Evolutionary conservation across 495 filamentous ascomycete genomes (phyloP).

Genomic region (Aspergillus baeticus): DNA sequence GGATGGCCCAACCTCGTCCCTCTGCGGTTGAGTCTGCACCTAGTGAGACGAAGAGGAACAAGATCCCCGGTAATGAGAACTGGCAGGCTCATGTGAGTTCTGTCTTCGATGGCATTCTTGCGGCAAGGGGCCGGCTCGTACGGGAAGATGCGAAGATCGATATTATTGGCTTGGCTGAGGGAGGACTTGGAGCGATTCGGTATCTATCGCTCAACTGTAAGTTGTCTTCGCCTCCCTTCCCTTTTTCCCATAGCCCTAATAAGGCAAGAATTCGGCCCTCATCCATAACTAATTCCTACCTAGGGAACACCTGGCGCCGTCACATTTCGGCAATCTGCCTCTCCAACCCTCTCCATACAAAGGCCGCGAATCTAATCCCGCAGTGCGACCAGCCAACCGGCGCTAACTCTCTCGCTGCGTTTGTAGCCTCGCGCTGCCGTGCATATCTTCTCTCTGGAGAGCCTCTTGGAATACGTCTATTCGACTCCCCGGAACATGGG

Average conservation of each 20-base stretch:
- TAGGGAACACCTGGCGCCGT: constrained; percentile 36
- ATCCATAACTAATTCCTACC: not conserved
- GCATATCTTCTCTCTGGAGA: constrained; percentile 56
- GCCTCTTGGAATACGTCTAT: constrained; percentile 46
- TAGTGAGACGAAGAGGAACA: constrained; percentile 44
- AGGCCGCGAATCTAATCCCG: constrained; percentile 16
- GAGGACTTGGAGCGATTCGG: constrained; percentile 47
- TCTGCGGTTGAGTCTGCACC: constrained; percentile 49
- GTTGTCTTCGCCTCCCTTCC: not conserved
- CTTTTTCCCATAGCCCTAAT: no score
- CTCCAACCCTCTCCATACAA: constrained; percentile 31
- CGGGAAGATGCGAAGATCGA: constrained; percentile 52
- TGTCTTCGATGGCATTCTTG: constrained; percentile 63
- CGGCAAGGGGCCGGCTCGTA: constrained; percentile 32
- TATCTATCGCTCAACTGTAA: constrained; percentile 61
- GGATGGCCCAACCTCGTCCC: constrained; percentile 52
- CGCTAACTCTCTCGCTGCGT: constrained; percentile 30
- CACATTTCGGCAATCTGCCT: constrained; percentile 36
- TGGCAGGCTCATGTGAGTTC: constrained; percentile 56
- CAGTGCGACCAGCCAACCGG: constrained; percentile 8
- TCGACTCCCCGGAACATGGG: constrained; percentile 35
- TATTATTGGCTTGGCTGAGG: constrained; percentile 63
- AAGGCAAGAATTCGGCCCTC: no score
- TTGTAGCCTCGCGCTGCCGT: constrained; percentile 52
- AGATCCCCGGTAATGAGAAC: constrained; percentile 52